phyloP scores from a whole-genome alignment of 164 flowering plant species.

The Euptelea pleiosperma region DNA sequence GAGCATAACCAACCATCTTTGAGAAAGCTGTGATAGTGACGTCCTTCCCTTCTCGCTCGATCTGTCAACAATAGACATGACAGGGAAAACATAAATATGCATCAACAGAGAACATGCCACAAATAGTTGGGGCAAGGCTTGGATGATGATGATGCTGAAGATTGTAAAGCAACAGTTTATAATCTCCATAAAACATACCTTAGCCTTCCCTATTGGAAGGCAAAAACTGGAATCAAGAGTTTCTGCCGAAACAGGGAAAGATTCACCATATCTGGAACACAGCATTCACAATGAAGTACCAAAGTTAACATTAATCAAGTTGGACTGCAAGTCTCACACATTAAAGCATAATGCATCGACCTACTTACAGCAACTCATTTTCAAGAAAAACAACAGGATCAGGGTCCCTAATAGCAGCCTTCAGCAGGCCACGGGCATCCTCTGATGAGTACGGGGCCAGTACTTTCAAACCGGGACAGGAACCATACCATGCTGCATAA shows the following conservation, averaged over 20 bases:
- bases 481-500: slow-evolving; percentile 76
- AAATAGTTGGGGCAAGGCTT: not conserved
- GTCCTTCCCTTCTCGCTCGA: slow-evolving; percentile 83
- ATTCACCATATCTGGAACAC: slow-evolving; percentile 76
- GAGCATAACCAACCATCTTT: slow-evolving; percentile 87
- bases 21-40: slow-evolving; percentile 86
- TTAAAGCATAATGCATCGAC: slow-evolving; percentile 7
- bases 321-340: not conserved
- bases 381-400: slow-evolving; percentile 94
- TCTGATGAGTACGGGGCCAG: slow-evolving; percentile 82
- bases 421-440: slow-evolving; percentile 82
- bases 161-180: not conserved
- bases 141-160: not conserved
- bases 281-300: no score
- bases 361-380: slow-evolving; percentile 86
- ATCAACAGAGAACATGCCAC: not conserved
- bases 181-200: slow-evolving; percentile 41
- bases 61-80: slow-evolving; percentile 40
- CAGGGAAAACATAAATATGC: not conserved
- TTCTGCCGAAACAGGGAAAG: slow-evolving; percentile 85
- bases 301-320: not conserved
- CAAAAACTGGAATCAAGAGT: slow-evolving; percentile 84
- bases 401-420: slow-evolving; percentile 82
- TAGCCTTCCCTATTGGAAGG: slow-evolving; percentile 90
- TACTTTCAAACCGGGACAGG: slow-evolving; percentile 81